These are phyloP conservation scores for Ceratocystis lukuohia DNA, from an alignment of 2,329 filamentous ascomycete species.

Conservation along the genomic window DNA sequence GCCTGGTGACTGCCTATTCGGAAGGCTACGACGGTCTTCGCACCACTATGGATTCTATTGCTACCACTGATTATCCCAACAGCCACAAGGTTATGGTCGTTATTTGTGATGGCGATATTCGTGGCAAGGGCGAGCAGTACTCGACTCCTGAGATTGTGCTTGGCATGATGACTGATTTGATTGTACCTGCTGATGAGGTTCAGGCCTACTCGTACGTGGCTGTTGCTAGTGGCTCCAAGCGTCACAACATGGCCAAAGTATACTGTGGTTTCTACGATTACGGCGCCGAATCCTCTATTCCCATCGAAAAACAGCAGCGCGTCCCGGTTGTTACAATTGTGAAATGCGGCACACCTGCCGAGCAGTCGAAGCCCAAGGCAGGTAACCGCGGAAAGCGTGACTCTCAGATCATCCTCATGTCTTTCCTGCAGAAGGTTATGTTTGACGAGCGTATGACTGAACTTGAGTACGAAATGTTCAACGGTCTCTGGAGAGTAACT, in stretches of 20 bases:
- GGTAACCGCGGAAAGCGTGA: conserved; percentile 97
- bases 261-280: conserved; percentile 99
- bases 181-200: conserved; percentile 66
- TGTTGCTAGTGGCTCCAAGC: conserved; percentile 86
- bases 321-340: conserved; percentile 96
- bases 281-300: conserved; percentile 64
- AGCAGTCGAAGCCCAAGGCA: conserved; percentile 68
- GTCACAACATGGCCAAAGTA: conserved; percentile 99
- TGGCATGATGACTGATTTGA: conserved; percentile 88
- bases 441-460: conserved; percentile 99
- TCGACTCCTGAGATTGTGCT: conserved; percentile 85
- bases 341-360: conserved; percentile 88
- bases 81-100: conserved; percentile 96
- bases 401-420: conserved; percentile 98
- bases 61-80: conserved; percentile 96
- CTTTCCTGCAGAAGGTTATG: conserved; percentile 99
- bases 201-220: conserved; percentile 90
- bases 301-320: conserved; percentile 78
- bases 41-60: conserved; percentile 89
- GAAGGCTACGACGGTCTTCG: conserved; percentile 87
- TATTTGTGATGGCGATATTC: conserved; percentile 95
- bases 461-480: conserved; percentile 99
- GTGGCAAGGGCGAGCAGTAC: conserved; percentile 75
- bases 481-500: conserved; percentile 95
- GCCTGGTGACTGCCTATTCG: conserved; percentile 90